A percentile compares a stretch with the other conserved stretches of the same genome.
Evolutionary conservation across 208 protist genomes (phyloP).

Genomic region (Leishmania tropica): DNA sequence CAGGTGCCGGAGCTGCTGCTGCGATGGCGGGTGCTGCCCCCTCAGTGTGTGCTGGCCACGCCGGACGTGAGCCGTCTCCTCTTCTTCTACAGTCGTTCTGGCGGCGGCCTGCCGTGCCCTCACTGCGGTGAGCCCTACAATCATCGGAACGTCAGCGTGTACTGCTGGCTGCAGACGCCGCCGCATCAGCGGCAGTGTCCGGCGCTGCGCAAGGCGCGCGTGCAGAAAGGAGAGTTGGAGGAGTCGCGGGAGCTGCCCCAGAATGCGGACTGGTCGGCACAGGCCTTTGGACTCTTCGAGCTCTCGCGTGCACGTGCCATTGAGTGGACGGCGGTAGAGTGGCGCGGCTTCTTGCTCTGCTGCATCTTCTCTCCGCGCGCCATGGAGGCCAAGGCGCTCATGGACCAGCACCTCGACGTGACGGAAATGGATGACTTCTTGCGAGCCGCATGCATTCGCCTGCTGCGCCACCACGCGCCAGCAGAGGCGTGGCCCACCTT

Average conservation of each 20-base stretch:
- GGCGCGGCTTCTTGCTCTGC: constrained; percentile 87
- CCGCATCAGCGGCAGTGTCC: constrained; percentile 82
- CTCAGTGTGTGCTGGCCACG: constrained; percentile 89
- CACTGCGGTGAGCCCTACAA: constrained; percentile 87
- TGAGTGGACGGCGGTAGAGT: constrained; percentile 86
- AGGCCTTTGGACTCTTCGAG: constrained; percentile 70
- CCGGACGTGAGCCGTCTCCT: constrained; percentile 90
- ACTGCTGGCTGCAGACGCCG: constrained; percentile 83
- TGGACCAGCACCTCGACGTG: constrained; percentile 52
- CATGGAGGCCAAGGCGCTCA: constrained; percentile 59
- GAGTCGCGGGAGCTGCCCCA: constrained; percentile 70
- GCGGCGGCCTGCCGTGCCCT: constrained; percentile 78
- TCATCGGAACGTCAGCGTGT: constrained; percentile 83
- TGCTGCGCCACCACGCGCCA: constrained; percentile 82
- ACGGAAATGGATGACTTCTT: constrained; percentile 86
- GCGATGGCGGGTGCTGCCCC: constrained; percentile 75
- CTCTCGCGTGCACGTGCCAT: constrained; percentile 73
- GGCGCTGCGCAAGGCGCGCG: constrained; percentile 55
- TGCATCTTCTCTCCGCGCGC: constrained; percentile 79
- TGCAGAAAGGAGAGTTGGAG: constrained; percentile 81
- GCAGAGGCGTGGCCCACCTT: constrained; percentile 42
- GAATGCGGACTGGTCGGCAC: constrained; percentile 73
- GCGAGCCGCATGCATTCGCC: constrained; percentile 71
- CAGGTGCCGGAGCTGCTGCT: constrained; percentile 82
- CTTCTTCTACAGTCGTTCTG: constrained; percentile 85